Evolutionary conservation across 306 rosid species (phyloP).

Genomic region (Glycine latifolia): DNA sequence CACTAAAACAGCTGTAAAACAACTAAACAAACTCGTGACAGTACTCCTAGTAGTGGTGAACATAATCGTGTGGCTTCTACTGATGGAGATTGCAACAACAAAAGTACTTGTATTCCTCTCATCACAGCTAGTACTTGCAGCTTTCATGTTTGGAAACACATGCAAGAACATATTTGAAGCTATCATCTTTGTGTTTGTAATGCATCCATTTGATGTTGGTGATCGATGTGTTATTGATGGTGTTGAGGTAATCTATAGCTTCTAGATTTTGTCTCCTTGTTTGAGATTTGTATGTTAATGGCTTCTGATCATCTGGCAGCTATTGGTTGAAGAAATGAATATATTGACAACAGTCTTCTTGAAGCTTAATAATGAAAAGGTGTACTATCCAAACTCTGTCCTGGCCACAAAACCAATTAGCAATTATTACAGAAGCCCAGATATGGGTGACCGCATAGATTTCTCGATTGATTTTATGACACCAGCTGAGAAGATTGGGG

Average conservation of each 20-base stretch:
- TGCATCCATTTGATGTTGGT: conserved; percentile 98
- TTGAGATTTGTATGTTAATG: conserved; percentile 27
- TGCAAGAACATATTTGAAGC: conserved; percentile 91
- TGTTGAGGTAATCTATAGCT: conserved; percentile 63
- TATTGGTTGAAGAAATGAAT: conserved; percentile 96
- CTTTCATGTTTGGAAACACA: conserved; percentile 90
- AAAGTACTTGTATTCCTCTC: conserved; percentile 82
- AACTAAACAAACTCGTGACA: conserved; percentile 77
- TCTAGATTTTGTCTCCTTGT: conserved; percentile 9
- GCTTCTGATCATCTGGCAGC: conserved; percentile 51
- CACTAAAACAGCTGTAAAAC: conserved; percentile 92
- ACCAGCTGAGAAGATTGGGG: conserved; percentile 73
- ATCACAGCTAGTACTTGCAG: conserved; percentile 79
- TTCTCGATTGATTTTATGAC: conserved; percentile 76
- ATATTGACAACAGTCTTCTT: conserved; percentile 87
- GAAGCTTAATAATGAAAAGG: conserved; percentile 83
- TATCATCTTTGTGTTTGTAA: conserved; percentile 84
- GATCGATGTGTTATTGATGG: conserved; percentile 92
- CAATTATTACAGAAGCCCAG: conserved; percentile 88
- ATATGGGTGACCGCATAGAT: conserved; percentile 76
- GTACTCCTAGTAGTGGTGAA: conserved; percentile 59
- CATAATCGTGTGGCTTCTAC: conserved; percentile 77
- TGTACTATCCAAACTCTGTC: conserved; percentile 88
- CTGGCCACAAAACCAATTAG: conserved; percentile 84
- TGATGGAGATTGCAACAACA: conserved; percentile 88